Base-by-base conservation (phyloP, 768 basidiomycete genomes). In the Suillus discolor region DNA sequence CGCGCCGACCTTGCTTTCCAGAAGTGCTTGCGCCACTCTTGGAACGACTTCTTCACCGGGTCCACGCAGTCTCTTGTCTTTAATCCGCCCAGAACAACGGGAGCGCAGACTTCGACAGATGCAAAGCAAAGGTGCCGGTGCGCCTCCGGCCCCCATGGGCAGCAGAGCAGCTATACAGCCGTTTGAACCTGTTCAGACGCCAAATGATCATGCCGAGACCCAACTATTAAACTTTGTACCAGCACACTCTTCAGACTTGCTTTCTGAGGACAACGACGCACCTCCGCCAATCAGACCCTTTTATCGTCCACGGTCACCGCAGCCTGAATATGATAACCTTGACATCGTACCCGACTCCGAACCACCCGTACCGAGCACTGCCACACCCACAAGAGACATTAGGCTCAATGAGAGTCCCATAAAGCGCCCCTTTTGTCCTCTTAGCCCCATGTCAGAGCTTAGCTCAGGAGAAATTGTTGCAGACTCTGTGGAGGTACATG, bases 261-360 rank as follows among this genome's bases (percentile, higher is more conserved):
- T 63, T 15, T 31, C 41, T 13, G 39, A 31, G 25, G 39, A 42
- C 23, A 41, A 16, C 15, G 15, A 8, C 25, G 11, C 18, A 25
- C 41, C 41, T n/a, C 11, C 7, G 28, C 18, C 18, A 42, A 25
- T 42, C 28, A 60, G 28, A 13, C 39, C 41, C 31, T 41, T 42
- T 44, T 39, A 28, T 60, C 59, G 15, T 7, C 59, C 28, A 12
- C 25, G 41, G 28, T 60, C 20, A 3, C 18, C 25, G 41, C 59
- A 60, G 13, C 28, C 12, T 18, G 66, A 67, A 20, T 71, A 69
- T 34, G 65, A 70, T 47, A 81, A 81, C 68, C 78, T 82, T 69
- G 86, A 86, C 39, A 63, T 89, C 61, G 79, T 91, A 18, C 88
- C 89, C 3, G 90, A 90, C 71, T 90, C 89, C 3, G 89, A 90